These are phyloP conservation scores for Lophiostoma macrostomum DNA, from an alignment of 495 filamentous ascomycete species.

Conservation along the genomic window DNA sequence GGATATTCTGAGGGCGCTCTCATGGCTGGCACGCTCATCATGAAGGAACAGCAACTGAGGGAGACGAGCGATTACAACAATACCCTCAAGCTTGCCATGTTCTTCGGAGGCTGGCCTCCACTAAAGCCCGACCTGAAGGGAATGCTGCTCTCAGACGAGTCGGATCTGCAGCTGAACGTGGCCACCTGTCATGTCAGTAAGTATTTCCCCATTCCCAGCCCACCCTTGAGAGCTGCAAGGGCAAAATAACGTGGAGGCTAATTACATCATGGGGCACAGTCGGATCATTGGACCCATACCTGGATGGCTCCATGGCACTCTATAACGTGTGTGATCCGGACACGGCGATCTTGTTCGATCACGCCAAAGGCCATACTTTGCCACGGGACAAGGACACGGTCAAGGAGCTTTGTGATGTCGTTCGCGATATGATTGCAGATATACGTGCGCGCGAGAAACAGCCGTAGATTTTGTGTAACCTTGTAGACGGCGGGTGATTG, in stretches of 20 bases:
- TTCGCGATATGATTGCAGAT: conserved; percentile 13
- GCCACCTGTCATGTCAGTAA: conserved; percentile 54
- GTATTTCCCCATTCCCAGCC: neutral
- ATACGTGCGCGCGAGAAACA: neutral
- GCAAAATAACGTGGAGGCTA: no score
- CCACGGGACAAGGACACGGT: conserved; percentile 13
- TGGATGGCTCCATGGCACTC: conserved; percentile 51
- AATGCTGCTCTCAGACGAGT: conserved; percentile 48
- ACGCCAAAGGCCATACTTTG: conserved; percentile 27
- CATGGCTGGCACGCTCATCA: conserved; percentile 46
- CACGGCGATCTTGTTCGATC: conserved; percentile 50
- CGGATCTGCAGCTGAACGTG: conserved; percentile 47
- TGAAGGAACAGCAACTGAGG: conserved; percentile 39
- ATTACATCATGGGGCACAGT: conserved; percentile 32
- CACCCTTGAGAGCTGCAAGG: no score
- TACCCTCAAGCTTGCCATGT: conserved; percentile 55
- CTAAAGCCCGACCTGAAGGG: conserved; percentile 47
- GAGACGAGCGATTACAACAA: conserved; percentile 34
- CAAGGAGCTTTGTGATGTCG: conserved; percentile 13
- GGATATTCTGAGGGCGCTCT: conserved; percentile 58
- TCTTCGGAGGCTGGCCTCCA: conserved; percentile 55
- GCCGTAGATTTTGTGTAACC: neutral
- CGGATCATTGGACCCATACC: conserved; percentile 55
- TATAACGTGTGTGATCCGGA: conserved; percentile 57
- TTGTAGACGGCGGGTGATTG: neutral